Base-by-base conservation (phyloP, 2,329 filamentous ascomycete genomes). In the Cladosporium cucumerinum region DNA sequence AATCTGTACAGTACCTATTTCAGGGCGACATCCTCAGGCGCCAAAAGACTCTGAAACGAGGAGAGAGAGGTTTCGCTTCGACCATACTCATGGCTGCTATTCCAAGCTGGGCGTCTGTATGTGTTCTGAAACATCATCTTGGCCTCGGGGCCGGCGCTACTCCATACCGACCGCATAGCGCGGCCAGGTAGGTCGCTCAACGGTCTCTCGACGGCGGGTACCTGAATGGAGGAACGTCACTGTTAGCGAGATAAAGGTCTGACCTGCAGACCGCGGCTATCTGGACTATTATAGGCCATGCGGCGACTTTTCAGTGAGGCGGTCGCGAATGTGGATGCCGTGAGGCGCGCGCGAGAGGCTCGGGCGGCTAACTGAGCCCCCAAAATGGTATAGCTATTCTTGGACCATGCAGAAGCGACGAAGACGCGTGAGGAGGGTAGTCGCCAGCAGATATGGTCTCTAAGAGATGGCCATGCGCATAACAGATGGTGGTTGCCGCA, bases 181-280 rank as follows among this genome's bases (percentile, higher is more conserved):
- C 25, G 49, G 34, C 48, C 49, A 57, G 39, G 28, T 61, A 65
- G 66, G 61, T 65, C 46, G 49, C 61, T 66, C 57, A 67, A 57
- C 72, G 69, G 67, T 61, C 61, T 36, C 51, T 52, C 25, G 64
- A 66, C 30, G 66, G 52, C 68, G 66, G 64, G 65, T 66, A 66
- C 55, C 63, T 67, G 66, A 64, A 68, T 55, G 46, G 57, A 54
- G 65, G 58, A 66, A 23, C 69, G 66, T 70, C 66, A 69, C 69
- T 63, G 26, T 67, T 54, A 62, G 63, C 66, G 63, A 54, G 34
- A 64, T 63, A 67, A 66, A 65, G 58, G 57, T 49, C 64, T 63
- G 48, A 51, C 63, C 64, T 60, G 65, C 67, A 67, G 69, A 64
- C 68, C 72, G 73, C 73, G 73, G 70, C 70, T 73, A 71, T 73